phyloP scores from a whole-genome alignment of 176 grass and related monocot genomes.

The Oryza coarctata region DNA sequence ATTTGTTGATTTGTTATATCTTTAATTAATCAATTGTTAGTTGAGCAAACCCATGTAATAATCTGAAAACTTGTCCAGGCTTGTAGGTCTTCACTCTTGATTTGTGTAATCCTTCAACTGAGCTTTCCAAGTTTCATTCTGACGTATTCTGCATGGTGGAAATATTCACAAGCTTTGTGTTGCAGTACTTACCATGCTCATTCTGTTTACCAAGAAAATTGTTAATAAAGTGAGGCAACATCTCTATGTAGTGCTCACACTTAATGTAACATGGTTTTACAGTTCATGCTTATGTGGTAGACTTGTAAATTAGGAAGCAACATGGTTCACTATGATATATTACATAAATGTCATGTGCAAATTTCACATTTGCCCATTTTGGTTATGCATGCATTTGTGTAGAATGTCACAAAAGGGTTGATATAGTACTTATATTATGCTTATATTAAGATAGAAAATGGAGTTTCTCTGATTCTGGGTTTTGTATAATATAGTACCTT shows the following conservation, averaged over 20 bases:
- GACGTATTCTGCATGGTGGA: not conserved
- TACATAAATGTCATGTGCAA: not conserved
- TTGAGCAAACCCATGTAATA: not conserved
- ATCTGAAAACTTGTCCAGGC: not conserved
- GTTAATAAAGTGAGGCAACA: slow-evolving; percentile 5
- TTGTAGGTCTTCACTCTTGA: not conserved
- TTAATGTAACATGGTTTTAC: not conserved
- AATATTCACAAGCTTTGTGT: not conserved
- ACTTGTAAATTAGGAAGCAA: slow-evolving; percentile 23
- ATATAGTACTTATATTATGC: not conserved
- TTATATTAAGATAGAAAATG: not conserved
- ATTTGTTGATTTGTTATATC: slow-evolving; percentile 2
- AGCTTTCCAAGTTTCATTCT: not conserved
- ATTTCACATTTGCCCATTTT: not conserved
- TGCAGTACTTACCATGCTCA: not conserved
- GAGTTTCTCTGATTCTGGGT: not conserved
- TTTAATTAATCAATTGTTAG: not conserved
- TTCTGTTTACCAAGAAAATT: not conserved
- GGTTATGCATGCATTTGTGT: not conserved
- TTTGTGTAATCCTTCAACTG: not conserved
- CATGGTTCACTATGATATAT: not conserved
- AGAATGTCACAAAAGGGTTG: not conserved
- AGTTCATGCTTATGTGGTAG: slow-evolving; percentile 4
- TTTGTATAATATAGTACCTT: not conserved
- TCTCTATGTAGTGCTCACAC: not conserved